phyloP scores from a whole-genome alignment of 164 flowering plant genomes.

The Echeveria elegans region DNA sequence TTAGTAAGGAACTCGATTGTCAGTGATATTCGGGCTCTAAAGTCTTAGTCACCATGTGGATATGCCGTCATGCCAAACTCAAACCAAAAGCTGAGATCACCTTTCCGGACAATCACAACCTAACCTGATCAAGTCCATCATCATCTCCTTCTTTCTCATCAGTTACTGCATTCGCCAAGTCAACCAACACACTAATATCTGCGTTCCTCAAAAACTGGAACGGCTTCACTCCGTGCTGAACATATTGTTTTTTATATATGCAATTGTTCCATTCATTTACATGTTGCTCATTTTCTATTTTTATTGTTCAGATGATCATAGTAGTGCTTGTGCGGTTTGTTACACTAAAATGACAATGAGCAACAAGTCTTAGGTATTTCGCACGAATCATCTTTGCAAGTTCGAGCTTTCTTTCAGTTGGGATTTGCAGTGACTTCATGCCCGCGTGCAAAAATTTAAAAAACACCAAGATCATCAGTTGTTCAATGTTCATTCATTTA shows the following conservation, averaged over 20 bases:
- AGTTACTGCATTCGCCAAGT: constrained; percentile 52
- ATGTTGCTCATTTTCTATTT: no score
- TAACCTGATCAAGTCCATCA: constrained; percentile 25
- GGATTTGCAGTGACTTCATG: background rate
- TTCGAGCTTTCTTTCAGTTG: constrained; percentile 1
- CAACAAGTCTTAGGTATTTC: no score
- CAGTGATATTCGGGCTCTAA: constrained; percentile 43
- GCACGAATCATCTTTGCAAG: no score
- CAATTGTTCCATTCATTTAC: no score
- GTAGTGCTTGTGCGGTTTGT: no score
- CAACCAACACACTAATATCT: constrained; percentile 57
- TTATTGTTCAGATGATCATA: no score
- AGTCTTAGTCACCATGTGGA: constrained; percentile 44
- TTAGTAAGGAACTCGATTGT: constrained; percentile 56
- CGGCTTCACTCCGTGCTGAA: background rate
- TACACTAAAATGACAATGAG: no score
- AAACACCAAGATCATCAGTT: background rate
- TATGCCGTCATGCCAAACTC: constrained; percentile 59
- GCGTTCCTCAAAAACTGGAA: constrained; percentile 40
- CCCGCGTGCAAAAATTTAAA: no score
- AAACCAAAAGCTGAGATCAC: constrained; percentile 29
- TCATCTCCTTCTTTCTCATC: constrained; percentile 40
- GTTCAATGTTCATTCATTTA: background rate
- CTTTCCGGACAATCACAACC: constrained; percentile 53
- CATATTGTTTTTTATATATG: background rate